These are phyloP conservation scores for Coemansia sp. DNA, from an alignment of 192 early-diverging fungal species.

Conservation along the genomic window DNA sequence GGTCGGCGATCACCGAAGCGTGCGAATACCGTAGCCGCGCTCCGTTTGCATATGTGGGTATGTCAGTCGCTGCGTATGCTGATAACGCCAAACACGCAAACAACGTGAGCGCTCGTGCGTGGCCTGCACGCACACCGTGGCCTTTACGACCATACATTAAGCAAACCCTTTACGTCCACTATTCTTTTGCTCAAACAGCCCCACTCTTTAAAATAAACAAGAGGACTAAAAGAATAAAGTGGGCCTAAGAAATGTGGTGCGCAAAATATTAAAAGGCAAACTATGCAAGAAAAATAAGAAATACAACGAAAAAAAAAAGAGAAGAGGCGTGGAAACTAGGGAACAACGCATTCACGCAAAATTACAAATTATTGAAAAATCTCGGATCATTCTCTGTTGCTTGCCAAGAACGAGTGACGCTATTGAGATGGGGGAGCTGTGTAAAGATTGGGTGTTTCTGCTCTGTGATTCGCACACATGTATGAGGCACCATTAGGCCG, in stretches of 20 bases:
- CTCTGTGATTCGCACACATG: too few relatives aligned
- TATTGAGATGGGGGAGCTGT: too few relatives aligned
- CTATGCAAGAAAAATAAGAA: not conserved
- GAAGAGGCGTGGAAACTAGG: constrained; percentile 13
- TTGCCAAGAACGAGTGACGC: too few relatives aligned
- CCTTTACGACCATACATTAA: not conserved
- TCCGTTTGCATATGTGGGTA: constrained; percentile 12
- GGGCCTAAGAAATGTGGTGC: too few relatives aligned
- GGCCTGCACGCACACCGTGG: not conserved
- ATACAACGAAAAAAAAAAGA: not conserved
- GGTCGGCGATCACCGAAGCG: constrained; percentile 41
- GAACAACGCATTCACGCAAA: not conserved
- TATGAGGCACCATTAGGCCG: too few relatives aligned
- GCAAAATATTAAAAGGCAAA: not conserved
- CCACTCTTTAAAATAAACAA: too few relatives aligned
- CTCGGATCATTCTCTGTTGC: too few relatives aligned
- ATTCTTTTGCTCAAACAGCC: too few relatives aligned
- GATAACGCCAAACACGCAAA: constrained; percentile 8
- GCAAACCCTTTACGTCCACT: too few relatives aligned
- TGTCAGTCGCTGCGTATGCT: constrained; percentile 1
- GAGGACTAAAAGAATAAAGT: too few relatives aligned
- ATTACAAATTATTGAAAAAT: too few relatives aligned
- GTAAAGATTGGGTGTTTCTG: too few relatives aligned
- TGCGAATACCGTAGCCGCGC: constrained; percentile 32
- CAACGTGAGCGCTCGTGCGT: constrained; percentile 4